phyloP scores from a whole-genome alignment of 2,329 filamentous ascomycete genomes.

The Graphium sp. region DNA sequence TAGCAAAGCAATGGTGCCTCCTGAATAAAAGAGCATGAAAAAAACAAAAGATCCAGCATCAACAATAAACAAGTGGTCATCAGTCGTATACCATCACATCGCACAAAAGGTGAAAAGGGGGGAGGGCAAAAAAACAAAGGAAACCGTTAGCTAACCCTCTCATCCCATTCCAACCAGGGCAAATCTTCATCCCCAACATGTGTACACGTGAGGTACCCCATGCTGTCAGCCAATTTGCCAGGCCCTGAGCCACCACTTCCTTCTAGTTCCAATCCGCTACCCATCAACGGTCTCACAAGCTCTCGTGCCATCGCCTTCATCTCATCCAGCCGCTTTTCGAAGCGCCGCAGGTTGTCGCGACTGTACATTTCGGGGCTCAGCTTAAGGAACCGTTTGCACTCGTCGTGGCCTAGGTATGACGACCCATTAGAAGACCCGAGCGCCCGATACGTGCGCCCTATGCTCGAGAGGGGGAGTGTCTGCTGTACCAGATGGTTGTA shows the following conservation, averaged over 20 bases:
- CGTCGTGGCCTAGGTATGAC: slow-evolving; percentile 65
- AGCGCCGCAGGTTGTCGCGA: slow-evolving; percentile 68
- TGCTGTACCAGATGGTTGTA: slow-evolving; percentile 9
- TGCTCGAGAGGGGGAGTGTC: slow-evolving; percentile 32
- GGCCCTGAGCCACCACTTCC: slow-evolving; percentile 19
- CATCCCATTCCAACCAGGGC: slow-evolving; percentile 25
- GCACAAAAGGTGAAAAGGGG: slow-evolving; percentile 5
- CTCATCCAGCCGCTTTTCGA: slow-evolving; percentile 79
- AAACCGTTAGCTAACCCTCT: slow-evolving; percentile 8
- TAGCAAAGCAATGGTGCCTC: not conserved
- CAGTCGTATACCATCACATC: not conserved
- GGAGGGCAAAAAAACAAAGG: slow-evolving; percentile 5
- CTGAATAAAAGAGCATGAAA: not conserved
- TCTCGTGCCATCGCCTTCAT: slow-evolving; percentile 72
- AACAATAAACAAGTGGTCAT: not conserved
- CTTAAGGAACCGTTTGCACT: slow-evolving; percentile 82
- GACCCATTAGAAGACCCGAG: slow-evolving; percentile 45
- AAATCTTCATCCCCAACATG: slow-evolving; percentile 28
- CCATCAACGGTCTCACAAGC: slow-evolving; percentile 70
- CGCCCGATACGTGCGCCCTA: slow-evolving; percentile 61
- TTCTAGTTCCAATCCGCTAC: slow-evolving; percentile 71
- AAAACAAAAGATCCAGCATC: not conserved
- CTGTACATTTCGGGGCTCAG: slow-evolving; percentile 68
- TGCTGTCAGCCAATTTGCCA: slow-evolving; percentile 21
- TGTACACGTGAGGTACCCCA: slow-evolving; percentile 34